A percentile compares a stretch with the other conserved stretches of the same genome.
phyloP scores from a whole-genome alignment of 2,329 filamentous ascomycete genomes.

The Sclerotinia borealis region DNA sequence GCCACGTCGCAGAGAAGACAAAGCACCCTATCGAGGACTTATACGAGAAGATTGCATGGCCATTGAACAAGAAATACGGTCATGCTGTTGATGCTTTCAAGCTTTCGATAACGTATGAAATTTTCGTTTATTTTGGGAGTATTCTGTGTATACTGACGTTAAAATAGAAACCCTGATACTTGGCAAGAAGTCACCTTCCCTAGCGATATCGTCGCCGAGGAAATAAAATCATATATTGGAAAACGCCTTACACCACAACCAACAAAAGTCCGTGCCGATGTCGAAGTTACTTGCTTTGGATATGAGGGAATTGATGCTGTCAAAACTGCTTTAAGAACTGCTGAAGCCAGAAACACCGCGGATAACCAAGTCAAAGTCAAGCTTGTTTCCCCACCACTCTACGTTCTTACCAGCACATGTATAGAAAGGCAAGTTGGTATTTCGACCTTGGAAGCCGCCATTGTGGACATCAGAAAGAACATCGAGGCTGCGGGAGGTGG shows the following conservation, averaged over 20 bases:
- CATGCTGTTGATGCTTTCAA: conserved; percentile 98
- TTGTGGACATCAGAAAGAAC: conserved; percentile 74
- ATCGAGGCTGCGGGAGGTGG: conserved; percentile 75
- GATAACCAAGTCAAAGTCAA: conserved; percentile 97
- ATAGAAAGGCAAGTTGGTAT: conserved; percentile 89
- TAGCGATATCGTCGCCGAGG: conserved; percentile 75
- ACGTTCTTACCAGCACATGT: conserved; percentile 92
- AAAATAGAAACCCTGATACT: conserved; percentile 78
- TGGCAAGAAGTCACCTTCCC: conserved; percentile 93
- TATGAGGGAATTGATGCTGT: conserved; percentile 99
- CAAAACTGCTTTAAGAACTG: conserved; percentile 84
- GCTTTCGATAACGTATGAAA: conserved; percentile 83
- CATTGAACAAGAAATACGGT: conserved; percentile 94
- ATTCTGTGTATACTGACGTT: conserved; percentile 15
- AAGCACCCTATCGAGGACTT: conserved; percentile 88
- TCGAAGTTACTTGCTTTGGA: conserved; percentile 90
- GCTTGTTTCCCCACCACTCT: conserved; percentile 94
- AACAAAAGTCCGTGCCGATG: conserved; percentile 97
- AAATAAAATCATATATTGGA: conserved; percentile 90
- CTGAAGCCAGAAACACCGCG: conserved; percentile 85
- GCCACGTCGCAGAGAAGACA: conserved; percentile 97
- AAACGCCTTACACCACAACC: conserved; percentile 96
- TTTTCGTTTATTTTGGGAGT: conserved; percentile 7
- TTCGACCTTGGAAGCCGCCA: conserved; percentile 77
- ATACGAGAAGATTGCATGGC: conserved; percentile 94